These are phyloP conservation scores for Stephania japonica DNA, from an alignment of 164 flowering plant species.

Conservation along the genomic window DNA sequence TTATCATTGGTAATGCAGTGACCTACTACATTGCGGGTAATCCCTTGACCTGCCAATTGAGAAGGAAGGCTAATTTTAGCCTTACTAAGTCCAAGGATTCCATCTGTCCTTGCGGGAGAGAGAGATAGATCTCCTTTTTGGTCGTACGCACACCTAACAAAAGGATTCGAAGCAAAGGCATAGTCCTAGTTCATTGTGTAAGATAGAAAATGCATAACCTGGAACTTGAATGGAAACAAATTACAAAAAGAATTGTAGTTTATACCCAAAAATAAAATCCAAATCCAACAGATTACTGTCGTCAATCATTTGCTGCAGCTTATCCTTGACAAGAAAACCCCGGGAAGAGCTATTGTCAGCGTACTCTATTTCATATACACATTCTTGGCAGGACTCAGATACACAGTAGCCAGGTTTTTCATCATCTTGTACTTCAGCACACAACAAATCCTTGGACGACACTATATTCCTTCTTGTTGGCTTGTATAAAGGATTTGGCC, in stretches of 20 bases:
- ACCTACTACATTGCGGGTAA: conserved; percentile 62
- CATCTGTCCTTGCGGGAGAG: conserved; percentile 67
- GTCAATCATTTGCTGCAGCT: conserved; percentile 36
- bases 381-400: conserved; percentile 50
- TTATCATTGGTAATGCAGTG: conserved; percentile 52
- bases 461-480: conserved; percentile 44
- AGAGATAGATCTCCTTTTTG: conserved; percentile 66
- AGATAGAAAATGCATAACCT: neutral
- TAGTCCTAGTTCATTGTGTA: neutral
- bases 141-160: conserved; percentile 70
- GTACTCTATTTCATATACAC: conserved; percentile 78
- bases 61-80: conserved; percentile 65
- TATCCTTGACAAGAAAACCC: conserved; percentile 72
- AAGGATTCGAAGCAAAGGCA: conserved; percentile 9
- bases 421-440: conserved; percentile 44
- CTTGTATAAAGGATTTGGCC: conserved; percentile 65
- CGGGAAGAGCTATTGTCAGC: conserved; percentile 75
- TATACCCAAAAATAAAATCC: conserved; percentile 59
- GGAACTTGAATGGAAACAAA: neutral
- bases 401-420: conserved; percentile 28
- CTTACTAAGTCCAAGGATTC: conserved; percentile 67
- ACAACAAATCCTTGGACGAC: conserved; percentile 43
- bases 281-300: conserved; percentile 46
- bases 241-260: neutral
- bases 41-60: conserved; percentile 56